phyloP scores from a whole-genome alignment of 176 grass and related monocot species.

The Poa pratensis region DNA sequence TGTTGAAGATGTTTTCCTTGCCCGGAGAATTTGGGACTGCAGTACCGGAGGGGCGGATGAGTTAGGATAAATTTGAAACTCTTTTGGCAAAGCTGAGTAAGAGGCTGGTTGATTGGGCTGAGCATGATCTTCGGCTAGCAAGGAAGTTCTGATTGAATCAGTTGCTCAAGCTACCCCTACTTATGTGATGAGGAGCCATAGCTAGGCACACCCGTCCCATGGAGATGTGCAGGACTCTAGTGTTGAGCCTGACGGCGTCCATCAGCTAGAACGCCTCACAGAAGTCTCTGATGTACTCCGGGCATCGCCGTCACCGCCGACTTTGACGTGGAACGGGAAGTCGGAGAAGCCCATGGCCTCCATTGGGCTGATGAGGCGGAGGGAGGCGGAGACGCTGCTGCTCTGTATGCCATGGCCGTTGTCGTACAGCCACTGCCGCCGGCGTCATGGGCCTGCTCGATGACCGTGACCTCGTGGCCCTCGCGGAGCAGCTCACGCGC shows the following conservation, averaged over 20 bases:
- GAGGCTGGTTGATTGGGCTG: no score
- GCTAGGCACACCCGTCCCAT: background rate
- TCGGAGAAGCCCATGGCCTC: conserved; percentile 35
- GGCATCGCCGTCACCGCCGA: background rate
- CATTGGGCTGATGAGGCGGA: conserved; percentile 23
- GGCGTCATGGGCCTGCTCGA: conserved; percentile 34
- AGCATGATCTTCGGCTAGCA: no score
- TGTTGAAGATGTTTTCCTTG: no score
- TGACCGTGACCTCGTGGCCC: conserved; percentile 28
- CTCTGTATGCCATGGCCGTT: background rate
- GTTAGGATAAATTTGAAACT: no score
- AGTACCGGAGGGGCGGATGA: no score
- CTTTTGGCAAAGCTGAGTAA: no score
- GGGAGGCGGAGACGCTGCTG: conserved; percentile 34
- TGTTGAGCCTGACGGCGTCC: conserved; percentile 35
- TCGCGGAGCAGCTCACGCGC: conserved; percentile 36
- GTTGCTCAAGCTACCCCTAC: no score
- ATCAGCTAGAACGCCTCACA: conserved; percentile 22
- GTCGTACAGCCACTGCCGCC: conserved; percentile 49
- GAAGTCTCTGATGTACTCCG: conserved; percentile 45
- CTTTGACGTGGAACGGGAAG: conserved; percentile 34
- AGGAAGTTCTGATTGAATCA: no score
- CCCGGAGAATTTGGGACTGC: no score
- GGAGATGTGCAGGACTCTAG: conserved; percentile 20
- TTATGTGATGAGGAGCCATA: no score